Evolutionary conservation across 179 eudicot species (phyloP), one percentile per base, ranked within the genome.

Genomic region (Nepenthes alata): DNA sequence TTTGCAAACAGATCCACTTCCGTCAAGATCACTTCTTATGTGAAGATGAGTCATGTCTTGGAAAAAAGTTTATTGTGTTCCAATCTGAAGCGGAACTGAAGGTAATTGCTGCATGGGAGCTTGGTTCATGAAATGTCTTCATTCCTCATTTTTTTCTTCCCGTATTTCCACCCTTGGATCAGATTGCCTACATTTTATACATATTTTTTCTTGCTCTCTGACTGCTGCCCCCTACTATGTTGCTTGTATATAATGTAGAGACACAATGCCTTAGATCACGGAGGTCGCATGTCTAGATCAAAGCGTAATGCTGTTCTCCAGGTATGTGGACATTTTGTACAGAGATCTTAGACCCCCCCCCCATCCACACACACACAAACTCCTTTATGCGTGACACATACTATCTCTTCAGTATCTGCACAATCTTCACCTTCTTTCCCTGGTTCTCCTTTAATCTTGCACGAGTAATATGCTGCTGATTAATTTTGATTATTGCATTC

Each of bases 261-360:
- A 71, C 98, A 93, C 66, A 93, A 83, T 77, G 79, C 97, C 64
- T 37, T 78, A 72, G 98, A 93, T 72, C 98, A 93, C 76, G 98
- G 98, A 35, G 98, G 98, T 41, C 87, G 78, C 66, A 89, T 93
- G 98, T 93, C 98, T 49, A 87, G 98, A 64, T 87, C 97, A 13
- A 60, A 90, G 78, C 94, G 98, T 39, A 89, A 75, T 78, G 87
- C 95, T 76, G 98, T 78, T 65, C 97, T 93, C 47, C 96, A 86
- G 95, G 98, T 69, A 75, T 41, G 62, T 51, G 11, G 55, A 45
- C 50, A 55, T 37, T 12, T 38, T 50, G 34, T 37, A 25, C 38
- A 51, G 13, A 51, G 45, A n/a, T 44, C n/a, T 35, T 62, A 47
- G 8, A 6, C 47, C 47, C 49, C n/a, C 48, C 51, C 35, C 62